phyloP scores from a whole-genome alignment of 2,329 filamentous ascomycete genomes.

The Cercospora sesami region DNA sequence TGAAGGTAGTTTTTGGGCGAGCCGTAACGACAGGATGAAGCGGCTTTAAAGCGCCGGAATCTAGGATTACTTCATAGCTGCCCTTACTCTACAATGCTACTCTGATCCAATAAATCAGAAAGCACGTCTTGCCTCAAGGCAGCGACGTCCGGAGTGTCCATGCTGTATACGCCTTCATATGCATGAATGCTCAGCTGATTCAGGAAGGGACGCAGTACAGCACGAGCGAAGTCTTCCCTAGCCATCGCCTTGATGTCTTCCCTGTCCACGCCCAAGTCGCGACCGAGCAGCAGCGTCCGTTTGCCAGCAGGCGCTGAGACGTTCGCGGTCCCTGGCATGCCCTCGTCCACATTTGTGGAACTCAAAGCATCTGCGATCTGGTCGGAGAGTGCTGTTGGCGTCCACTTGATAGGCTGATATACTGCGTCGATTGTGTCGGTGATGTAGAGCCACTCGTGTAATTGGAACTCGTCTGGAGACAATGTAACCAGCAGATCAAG shows the following conservation, averaged over 20 bases:
- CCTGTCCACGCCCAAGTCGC: conserved; percentile 59
- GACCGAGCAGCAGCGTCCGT: conserved; percentile 46
- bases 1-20: background rate
- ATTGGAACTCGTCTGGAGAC: conserved; percentile 91
- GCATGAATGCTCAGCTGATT: conserved; percentile 87
- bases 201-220: conserved; percentile 83
- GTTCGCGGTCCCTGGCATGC: conserved; percentile 7
- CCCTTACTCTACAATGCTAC: conserved; percentile 49
- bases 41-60: too few relatives aligned
- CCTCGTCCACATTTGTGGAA: conserved; percentile 35
- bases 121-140: conserved; percentile 51
- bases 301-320: background rate
- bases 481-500: conserved; percentile 84
- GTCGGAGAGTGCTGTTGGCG: conserved; percentile 75
- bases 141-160: conserved; percentile 68
- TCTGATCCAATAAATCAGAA: conserved; percentile 42
- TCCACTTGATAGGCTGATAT: conserved; percentile 70
- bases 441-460: conserved; percentile 97
- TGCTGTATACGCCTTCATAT: conserved; percentile 89
- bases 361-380: conserved; percentile 77
- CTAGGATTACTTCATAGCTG: background rate
- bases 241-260: conserved; percentile 55
- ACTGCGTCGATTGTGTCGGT: conserved; percentile 96
- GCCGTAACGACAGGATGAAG: background rate
- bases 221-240: conserved; percentile 66